phyloP scores from a whole-genome alignment of 495 filamentous ascomycete species.

The Aspergillus hancockii region DNA sequence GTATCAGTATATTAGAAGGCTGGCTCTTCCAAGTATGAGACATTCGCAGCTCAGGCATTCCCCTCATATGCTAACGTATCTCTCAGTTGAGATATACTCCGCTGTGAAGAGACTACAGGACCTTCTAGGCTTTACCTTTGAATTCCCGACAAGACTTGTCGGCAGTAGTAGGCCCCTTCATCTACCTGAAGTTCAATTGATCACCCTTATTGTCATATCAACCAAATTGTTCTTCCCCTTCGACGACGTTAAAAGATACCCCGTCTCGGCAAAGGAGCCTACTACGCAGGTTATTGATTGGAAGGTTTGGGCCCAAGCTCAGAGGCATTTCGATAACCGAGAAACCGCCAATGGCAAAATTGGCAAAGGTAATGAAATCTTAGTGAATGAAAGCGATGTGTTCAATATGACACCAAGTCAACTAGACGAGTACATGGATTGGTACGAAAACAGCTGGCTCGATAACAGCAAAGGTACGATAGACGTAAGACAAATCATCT shows the following conservation, averaged over 20 bases:
- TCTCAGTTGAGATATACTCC: conserved; percentile 70
- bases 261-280: conserved; percentile 58
- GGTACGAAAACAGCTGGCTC: conserved; percentile 79
- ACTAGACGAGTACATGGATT: conserved; percentile 83
- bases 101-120: conserved; percentile 58
- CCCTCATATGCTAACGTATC: conserved; percentile 14
- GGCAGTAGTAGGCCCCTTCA: conserved; percentile 34
- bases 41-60: neutral
- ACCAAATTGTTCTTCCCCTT: conserved; percentile 80
- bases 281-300: conserved; percentile 67
- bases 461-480: conserved; percentile 34
- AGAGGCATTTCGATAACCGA: conserved; percentile 40
- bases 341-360: conserved; percentile 27
- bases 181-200: conserved; percentile 73
- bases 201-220: conserved; percentile 71
- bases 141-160: conserved; percentile 46
- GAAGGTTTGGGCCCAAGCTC: conserved; percentile 64
- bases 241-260: conserved; percentile 59
- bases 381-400: conserved; percentile 66
- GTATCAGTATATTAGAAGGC: conserved; percentile 66
- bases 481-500: neutral
- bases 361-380: conserved; percentile 43
- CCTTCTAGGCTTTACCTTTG: conserved; percentile 57
- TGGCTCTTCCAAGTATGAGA: conserved; percentile 75
- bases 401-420: conserved; percentile 66